A percentile compares a stretch with the other conserved stretches of the same genome.
Evolutionary conservation across 495 filamentous ascomycete genomes (phyloP).

Genomic region (Daldinia bambusicola): DNA sequence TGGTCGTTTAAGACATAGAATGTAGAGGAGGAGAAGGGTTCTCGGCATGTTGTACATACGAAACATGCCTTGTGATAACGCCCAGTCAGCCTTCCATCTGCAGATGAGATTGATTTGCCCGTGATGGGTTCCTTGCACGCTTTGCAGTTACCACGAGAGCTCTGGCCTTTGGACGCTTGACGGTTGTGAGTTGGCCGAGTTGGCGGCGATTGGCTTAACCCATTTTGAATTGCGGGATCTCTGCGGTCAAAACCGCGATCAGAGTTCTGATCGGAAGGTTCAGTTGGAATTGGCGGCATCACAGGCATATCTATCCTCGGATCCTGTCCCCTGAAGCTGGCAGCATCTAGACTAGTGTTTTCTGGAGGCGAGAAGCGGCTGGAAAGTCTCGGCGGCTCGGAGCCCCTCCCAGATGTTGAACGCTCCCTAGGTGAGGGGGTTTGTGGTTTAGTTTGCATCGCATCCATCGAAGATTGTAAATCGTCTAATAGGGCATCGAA

Average conservation of each 20-base stretch:
- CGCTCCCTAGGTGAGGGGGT: conserved; percentile 45
- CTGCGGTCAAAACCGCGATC: conserved; percentile 17
- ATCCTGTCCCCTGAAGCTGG: conserved; percentile 23
- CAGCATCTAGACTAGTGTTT: conserved; percentile 51
- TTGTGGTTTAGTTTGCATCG: conserved; percentile 38
- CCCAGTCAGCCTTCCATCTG: conserved; percentile 91
- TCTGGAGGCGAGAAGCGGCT: conserved; percentile 48
- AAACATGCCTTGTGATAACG: conserved; percentile 96
- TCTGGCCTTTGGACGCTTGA: conserved; percentile 30
- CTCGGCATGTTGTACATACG: conserved; percentile 83
- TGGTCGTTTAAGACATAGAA: conserved; percentile 91
- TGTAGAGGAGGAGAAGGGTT: conserved; percentile 85
- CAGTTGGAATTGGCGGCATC: conserved; percentile 21
- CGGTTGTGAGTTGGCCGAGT: conserved; percentile 43
- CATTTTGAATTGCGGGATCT: conserved; percentile 44
- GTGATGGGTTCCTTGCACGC: conserved; percentile 81
- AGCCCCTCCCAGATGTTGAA: conserved; percentile 35
- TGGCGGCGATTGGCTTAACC: conserved; percentile 33
- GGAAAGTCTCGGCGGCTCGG: conserved; percentile 37
- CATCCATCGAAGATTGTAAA: conserved; percentile 61
- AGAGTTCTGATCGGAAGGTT: no score
- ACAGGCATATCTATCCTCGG: conserved; percentile 24
- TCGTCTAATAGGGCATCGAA: conserved; percentile 65
- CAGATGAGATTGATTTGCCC: conserved; percentile 92
- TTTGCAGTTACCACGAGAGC: conserved; percentile 78